Evolutionary conservation across 768 basidiomycete species (phyloP), one percentile per base, ranked within the genome.

Genomic region (Mycena haematopus): DNA sequence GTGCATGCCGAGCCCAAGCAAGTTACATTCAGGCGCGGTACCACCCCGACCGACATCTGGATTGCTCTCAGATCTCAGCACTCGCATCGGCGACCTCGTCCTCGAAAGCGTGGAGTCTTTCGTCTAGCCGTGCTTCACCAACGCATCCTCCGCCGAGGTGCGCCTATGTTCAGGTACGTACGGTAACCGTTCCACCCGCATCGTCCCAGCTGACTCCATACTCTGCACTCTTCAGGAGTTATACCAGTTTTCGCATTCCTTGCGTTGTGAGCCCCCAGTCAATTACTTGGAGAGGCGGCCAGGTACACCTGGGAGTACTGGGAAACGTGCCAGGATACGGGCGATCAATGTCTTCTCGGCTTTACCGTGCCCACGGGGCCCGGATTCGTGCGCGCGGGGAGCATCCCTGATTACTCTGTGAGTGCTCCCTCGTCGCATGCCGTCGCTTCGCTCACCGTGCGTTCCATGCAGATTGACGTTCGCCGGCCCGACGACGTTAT

Each of bases 311-410:
- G 76, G 60, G 69, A 79, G 0, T 82, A 86, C 64, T 86, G 82
- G 82, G 86, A 85, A 63, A 82, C 82, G 2, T 88, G 86, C 68
- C 84, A 86, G 70, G 58, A 71, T 13, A 76, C 75, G 0, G 73
- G 75, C 9, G 74, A 79, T 17, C 77, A 79, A 36, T 87, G 86
- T 65, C 72, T 84, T 2, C 76, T 87, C 7, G 78, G 84, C 68
- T 81, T 66, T 58, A 61, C 65, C 9, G 54, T 75, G 42, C 75
- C 79, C 0, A 63, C 73, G 22, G 2, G 29, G 29, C 9, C 74
- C 75, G 6, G 66, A 65, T 8, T 68, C 70, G 15, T 84, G 82
- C 61, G 54, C 63, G 14, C 62, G 62, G 82, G 79, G 53, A 79
- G 80, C 62, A 70, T 80, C 8, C 71, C 79, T 15, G 69, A 68